phyloP scores from a whole-genome alignment of 2,329 filamentous ascomycete genomes.

The Purpureocillium takamizusanense region DNA sequence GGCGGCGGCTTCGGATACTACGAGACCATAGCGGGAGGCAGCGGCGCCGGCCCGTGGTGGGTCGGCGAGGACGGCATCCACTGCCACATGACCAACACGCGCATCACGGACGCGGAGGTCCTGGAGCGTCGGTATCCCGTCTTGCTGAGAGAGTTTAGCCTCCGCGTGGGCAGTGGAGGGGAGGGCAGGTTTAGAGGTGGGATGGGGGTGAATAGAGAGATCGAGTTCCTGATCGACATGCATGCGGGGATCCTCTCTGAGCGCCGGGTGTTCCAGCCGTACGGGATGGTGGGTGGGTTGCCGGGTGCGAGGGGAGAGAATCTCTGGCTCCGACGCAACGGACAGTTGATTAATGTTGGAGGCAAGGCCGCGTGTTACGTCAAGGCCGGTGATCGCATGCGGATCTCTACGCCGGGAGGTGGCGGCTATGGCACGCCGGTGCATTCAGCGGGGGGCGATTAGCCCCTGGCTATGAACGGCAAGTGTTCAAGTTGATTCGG shows the following conservation, averaged over 20 bases:
- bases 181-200: conserved; percentile 59
- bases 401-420: no score
- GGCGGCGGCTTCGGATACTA: conserved; percentile 40
- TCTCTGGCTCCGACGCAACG: no score
- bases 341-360: no score
- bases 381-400: no score
- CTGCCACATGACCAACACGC: conserved; percentile 64
- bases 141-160: conserved; percentile 59
- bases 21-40: conserved; percentile 58
- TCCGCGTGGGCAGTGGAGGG: conserved; percentile 56
- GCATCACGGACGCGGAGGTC: conserved; percentile 51
- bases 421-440: no score
- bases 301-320: no score
- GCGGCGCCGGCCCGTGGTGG: conserved; percentile 56
- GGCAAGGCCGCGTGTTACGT: no score
- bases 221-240: conserved; percentile 70
- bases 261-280: conserved; percentile 61
- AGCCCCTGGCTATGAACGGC: no score
- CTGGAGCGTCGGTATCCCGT: conserved; percentile 55
- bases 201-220: conserved; percentile 67
- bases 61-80: conserved; percentile 33
- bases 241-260: conserved; percentile 73
- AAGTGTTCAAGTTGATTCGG: no score
- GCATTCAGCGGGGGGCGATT: no score
- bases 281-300: conserved; percentile 6